A percentile compares a stretch with the other conserved stretches of the same genome.
Conservation (phyloP, 257 asterid genomes). For the Rauvolfia tetraphylla region DNA sequence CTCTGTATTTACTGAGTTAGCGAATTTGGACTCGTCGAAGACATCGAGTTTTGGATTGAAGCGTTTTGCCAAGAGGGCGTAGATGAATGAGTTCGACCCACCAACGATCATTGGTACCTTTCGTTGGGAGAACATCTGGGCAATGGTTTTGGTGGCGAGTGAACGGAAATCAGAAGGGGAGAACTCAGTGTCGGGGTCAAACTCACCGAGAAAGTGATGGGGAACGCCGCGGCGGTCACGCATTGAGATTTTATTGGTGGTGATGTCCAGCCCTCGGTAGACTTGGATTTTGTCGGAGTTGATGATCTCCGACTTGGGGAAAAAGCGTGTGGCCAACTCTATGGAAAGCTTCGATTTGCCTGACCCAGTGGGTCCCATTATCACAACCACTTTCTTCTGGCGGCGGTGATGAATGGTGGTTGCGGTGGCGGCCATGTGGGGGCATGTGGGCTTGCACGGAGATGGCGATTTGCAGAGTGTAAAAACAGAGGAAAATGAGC, state of each 20-base stretch:
- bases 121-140: conserved; percentile 34
- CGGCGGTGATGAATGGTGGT: conserved; percentile 24
- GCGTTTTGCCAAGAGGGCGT: conserved; percentile 44
- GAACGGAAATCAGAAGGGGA: conserved; percentile 56
- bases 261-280: conserved; percentile 55
- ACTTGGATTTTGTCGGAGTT: conserved; percentile 91
- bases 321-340: conserved; percentile 62
- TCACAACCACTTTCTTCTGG: conserved; percentile 46
- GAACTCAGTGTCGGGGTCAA: conserved; percentile 61
- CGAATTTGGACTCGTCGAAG: conserved; percentile 34
- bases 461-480: background rate
- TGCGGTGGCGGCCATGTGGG: conserved; percentile 26
- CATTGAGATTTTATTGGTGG: conserved; percentile 72
- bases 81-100: conserved; percentile 80
- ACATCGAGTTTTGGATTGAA: conserved; percentile 47
- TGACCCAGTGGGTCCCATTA: conserved; percentile 90
- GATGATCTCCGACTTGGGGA: conserved; percentile 59
- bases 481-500: conserved; percentile 14
- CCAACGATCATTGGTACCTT: conserved; percentile 67
- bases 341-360: conserved; percentile 84
- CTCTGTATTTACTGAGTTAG: conserved; percentile 29
- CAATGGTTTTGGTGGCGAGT: conserved; percentile 30
- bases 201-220: conserved; percentile 79
- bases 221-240: conserved; percentile 48
- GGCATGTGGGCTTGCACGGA: conserved; percentile 17